Conservation (phyloP, 371 early-diverging fungal species). For the Mortierella sp. region DNA sequence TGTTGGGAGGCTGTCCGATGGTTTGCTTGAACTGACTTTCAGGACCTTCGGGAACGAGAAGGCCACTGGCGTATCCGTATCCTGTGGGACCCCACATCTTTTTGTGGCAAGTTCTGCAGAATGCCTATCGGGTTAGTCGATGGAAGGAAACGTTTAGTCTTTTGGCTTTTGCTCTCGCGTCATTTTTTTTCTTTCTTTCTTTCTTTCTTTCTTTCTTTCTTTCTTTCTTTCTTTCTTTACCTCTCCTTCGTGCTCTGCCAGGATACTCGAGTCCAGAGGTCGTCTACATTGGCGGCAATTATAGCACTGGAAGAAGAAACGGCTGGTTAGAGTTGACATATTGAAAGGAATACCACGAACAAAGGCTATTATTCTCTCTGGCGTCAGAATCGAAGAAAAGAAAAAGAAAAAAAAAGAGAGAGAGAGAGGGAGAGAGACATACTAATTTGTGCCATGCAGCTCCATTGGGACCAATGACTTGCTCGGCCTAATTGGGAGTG, state of each 20-base stretch:
- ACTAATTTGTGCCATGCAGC: slow-evolving; percentile 44
- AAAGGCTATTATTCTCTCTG: not conserved
- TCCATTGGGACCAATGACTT: slow-evolving; percentile 48
- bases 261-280: slow-evolving; percentile 43
- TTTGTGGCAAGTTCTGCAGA: slow-evolving; percentile 45
- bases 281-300: slow-evolving; percentile 47
- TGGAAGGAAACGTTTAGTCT: too few relatives aligned
- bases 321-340: not conserved
- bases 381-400: not conserved
- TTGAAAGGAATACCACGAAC: not conserved
- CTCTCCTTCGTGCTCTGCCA: slow-evolving; percentile 49
- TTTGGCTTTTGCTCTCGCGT: too few relatives aligned
- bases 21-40: slow-evolving; percentile 47
- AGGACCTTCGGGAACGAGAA: slow-evolving; percentile 40
- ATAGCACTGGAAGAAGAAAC: slow-evolving; percentile 27
- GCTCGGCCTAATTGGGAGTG: slow-evolving; percentile 36
- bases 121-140: slow-evolving; percentile 19
- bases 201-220: not conserved
- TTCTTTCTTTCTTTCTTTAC: slow-evolving; percentile 10
- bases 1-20: slow-evolving; percentile 39
- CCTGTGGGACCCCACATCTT: slow-evolving; percentile 52
- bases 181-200: too few relatives aligned
- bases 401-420: not conserved
- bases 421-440: slow-evolving; percentile 2
- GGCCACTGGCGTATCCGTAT: slow-evolving; percentile 38